phyloP scores from a whole-genome alignment of 495 filamentous ascomycete genomes.

The Corynascus novoguineensis region DNA sequence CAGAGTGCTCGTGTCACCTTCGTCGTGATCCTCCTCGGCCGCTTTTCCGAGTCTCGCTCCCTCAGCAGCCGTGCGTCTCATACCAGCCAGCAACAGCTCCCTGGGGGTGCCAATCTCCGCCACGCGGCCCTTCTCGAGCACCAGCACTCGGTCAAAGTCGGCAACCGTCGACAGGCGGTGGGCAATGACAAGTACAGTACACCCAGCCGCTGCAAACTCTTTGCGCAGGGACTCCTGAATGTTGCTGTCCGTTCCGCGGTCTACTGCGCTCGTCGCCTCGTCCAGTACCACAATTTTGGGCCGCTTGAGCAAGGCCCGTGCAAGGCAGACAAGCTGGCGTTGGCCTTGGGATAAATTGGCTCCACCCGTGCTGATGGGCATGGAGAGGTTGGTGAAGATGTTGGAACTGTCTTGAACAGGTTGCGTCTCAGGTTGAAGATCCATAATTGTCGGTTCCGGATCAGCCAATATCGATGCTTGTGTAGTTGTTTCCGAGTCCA shows the following conservation, averaged over 20 bases:
- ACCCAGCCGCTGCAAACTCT: constrained; percentile 60
- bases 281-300: constrained; percentile 78
- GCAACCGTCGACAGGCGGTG: constrained; percentile 68
- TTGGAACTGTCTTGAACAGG: neutral
- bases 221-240: constrained; percentile 68
- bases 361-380: constrained; percentile 32
- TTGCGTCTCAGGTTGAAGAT: neutral
- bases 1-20: neutral
- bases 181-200: constrained; percentile 73
- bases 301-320: constrained; percentile 63
- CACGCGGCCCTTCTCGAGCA: constrained; percentile 55
- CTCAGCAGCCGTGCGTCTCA: constrained; percentile 4
- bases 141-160: constrained; percentile 64
- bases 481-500: constrained; percentile 11
- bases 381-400: constrained; percentile 27
- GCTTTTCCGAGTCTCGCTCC: neutral
- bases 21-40: neutral
- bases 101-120: constrained; percentile 45
- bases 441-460: constrained; percentile 4
- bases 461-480: neutral
- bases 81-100: constrained; percentile 21
- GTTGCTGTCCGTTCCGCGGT: constrained; percentile 61
- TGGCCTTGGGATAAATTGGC: constrained; percentile 52
- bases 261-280: constrained; percentile 79
- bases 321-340: constrained; percentile 66